Conservation (phyloP, 805 yeast species). For the Kodamaea neixiangensis region DNA sequence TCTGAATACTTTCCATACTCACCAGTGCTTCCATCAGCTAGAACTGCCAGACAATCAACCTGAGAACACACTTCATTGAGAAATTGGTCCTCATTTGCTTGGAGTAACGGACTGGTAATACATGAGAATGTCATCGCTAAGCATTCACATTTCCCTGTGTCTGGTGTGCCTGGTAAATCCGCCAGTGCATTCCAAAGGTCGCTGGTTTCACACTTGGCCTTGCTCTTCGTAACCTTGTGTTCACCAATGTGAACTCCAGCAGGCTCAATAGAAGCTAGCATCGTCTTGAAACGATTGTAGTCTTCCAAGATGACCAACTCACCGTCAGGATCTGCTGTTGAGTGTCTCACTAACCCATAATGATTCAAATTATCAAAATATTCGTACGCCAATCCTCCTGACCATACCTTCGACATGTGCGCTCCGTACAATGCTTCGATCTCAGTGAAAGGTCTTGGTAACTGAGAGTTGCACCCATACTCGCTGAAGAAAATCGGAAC, state of each 20-base stretch:
- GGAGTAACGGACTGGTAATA: constrained; percentile 28
- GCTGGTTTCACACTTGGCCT: not conserved
- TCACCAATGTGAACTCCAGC: constrained; percentile 14
- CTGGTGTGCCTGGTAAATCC: constrained; percentile 43
- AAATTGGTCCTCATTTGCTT: constrained; percentile 21
- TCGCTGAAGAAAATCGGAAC: constrained; percentile 43
- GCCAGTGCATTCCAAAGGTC: constrained; percentile 22
- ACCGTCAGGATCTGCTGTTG: constrained; percentile 21
- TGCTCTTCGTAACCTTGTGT: not conserved
- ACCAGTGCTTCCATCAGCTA: constrained; percentile 36
- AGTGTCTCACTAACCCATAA: constrained; percentile 37
- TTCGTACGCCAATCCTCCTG: constrained; percentile 42
- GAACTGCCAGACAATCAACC: constrained; percentile 42
- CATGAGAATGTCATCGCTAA: constrained; percentile 42
- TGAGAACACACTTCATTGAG: constrained; percentile 36
- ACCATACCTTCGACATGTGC: constrained; percentile 38
- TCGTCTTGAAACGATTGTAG: constrained; percentile 28
- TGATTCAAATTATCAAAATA: constrained; percentile 36
- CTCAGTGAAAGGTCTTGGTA: constrained; percentile 42
- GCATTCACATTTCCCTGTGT: constrained; percentile 46
- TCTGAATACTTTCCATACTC: constrained; percentile 44
- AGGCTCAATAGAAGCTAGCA: constrained; percentile 24
- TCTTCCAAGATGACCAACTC: constrained; percentile 28
- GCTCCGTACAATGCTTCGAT: constrained; percentile 36
- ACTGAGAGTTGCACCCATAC: constrained; percentile 38